Base-by-base conservation (phyloP, 441 rosid genomes). In the Jatropha podagrica region DNA sequence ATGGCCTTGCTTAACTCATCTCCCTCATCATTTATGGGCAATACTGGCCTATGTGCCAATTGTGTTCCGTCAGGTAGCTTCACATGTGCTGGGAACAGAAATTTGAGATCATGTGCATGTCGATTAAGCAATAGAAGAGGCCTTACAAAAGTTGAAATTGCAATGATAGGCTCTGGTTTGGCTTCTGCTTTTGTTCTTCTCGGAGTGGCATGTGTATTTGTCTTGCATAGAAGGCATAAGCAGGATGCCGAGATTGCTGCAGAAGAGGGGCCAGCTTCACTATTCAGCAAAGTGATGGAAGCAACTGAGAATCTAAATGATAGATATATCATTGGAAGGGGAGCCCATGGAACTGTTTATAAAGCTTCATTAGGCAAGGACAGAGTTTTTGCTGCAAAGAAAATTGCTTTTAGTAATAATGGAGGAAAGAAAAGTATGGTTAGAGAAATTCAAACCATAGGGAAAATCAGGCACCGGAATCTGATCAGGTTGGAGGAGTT, bases 331-430 rank as follows among this genome's bases (percentile, higher is more conserved):
- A 82, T 93, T 11, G 98, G 97, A 44, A 89, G 81, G 77, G 98
- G 97, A 78, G 88, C 86, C 27, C 98, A 94, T 60, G 98, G 97
- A 72, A 81, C 85, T 49, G 89, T 92, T 37, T 92, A 86, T 70
- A 89, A 84, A 84, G 97, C 89, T 40, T 74, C 83, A 13, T 38
- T 92, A 75, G 84, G 78, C 7, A 81, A 84, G 1, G 86, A 84
- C 48, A 59, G 77, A 32, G 80, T 79, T 52, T 92, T 82, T 67
- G 97, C 95, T 0, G 85, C 87, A 7, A 92, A 95, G 84, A 91
- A 84, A 83, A 83, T 94, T 61, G 70, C 49, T 58, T 85, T 87
- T 62, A 72, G 82, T 72, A 80, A 79, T 71, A 84, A 77, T 75
- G 86, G 86, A 18, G 93, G 86, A 10, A 79, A 72, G 49, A 79